Evolutionary conservation across 805 yeast genomes (phyloP), one percentile per base, ranked within the genome.

Genomic region (Diddensiella santjacobensis): DNA sequence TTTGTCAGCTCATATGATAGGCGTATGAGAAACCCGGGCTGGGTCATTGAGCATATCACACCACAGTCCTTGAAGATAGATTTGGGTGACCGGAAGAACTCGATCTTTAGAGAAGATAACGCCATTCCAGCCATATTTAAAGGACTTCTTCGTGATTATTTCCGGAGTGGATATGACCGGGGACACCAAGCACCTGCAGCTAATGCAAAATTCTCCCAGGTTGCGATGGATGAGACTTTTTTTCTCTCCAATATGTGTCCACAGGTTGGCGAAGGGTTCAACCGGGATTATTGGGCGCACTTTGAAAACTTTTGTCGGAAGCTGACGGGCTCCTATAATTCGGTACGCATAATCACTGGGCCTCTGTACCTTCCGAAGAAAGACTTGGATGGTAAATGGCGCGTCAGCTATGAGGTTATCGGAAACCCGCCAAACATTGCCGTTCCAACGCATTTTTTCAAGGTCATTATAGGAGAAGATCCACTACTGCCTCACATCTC

Each of bases 181-280:
- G 99, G 99, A 3, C 99, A 93, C 67, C 88, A 87, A 59, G 97
- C 96, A 0, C 97, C 99, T 2, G 99, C 99, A 3, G 98, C 98
- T 0, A 86, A 93, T 65, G 97, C 98, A 22, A 89, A 87, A 63
- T 93, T 80, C 69, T 80, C 81, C 26, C 99, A 93, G 67, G 58
- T 64, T 17, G 97, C 97, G 17, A 91, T 93, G 98, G 84, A 93
- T 67, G 96, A 91, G 65, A 93, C 99, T 0, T 93, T 93, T 61
- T 79, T 72, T 54, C 71, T 93, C 58, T 83, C 96, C 3, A 93
- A 93, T 67, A 91, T 93, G 75, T 79, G 95, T 4, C 99, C 99
- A 1, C 99, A 93, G 66, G 96, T 93, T 2, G 99, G 99, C 2
- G 95, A 84, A 3, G 99, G 99, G 0, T 93, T 93, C 71, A 93